Evolutionary conservation across 768 basidiomycete genomes (phyloP).

Genomic region (Boletus fagicola): DNA sequence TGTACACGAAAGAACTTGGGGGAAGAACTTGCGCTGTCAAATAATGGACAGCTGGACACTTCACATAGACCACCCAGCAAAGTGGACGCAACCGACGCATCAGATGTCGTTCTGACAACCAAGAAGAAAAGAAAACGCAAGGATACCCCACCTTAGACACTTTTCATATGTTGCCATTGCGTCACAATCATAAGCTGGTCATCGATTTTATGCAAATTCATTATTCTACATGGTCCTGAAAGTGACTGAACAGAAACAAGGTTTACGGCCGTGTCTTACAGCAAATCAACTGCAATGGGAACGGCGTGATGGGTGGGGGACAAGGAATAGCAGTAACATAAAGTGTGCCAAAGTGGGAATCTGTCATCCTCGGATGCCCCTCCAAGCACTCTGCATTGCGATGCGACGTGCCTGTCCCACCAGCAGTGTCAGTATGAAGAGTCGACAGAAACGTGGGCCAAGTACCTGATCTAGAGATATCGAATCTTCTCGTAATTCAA

Average conservation of each 20-base stretch:
- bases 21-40: neutral
- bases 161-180: neutral
- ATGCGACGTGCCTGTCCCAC: conserved; percentile 69
- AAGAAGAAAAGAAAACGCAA: conserved; percentile 27
- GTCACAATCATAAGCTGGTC: conserved; percentile 4
- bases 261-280: conserved; percentile 7
- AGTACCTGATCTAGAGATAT: conserved; percentile 92
- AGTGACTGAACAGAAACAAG: conserved; percentile 13
- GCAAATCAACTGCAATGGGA: conserved; percentile 10
- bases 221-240: conserved; percentile 30
- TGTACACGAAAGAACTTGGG: neutral
- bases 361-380: conserved; percentile 56
- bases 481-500: conserved; percentile 77
- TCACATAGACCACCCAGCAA: neutral
- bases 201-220: conserved; percentile 12
- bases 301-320: conserved; percentile 5
- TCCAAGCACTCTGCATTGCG: conserved; percentile 89
- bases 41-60: conserved; percentile 5
- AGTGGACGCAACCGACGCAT: neutral
- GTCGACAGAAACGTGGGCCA: neutral
- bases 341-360: conserved; percentile 9
- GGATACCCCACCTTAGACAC: conserved; percentile 13
- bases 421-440: conserved; percentile 6
- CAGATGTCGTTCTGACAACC: neutral
- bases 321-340: conserved; percentile 1